phyloP scores from a whole-genome alignment of 2,329 filamentous ascomycete genomes.

The Fusarium sp. region DNA sequence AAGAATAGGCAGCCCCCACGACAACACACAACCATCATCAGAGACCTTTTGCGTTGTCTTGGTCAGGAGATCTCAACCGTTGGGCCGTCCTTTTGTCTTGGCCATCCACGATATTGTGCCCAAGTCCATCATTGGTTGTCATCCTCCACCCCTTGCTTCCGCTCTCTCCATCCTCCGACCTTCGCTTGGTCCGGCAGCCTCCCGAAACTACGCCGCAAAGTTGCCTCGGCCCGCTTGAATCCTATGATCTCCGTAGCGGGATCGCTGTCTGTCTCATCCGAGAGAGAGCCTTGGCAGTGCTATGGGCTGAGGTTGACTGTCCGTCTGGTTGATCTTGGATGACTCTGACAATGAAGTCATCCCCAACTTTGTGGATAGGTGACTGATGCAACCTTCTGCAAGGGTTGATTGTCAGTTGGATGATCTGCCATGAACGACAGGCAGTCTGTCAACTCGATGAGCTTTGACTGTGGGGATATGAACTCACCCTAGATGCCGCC shows the following conservation, averaged over 20 bases:
- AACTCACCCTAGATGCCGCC: not conserved
- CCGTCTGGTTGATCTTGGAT: not conserved
- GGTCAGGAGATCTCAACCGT: slow-evolving; percentile 15
- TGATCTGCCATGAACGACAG: not conserved
- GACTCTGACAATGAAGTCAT: not conserved
- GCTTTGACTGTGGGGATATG: not conserved
- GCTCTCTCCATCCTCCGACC: not conserved
- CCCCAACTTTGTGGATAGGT: not conserved
- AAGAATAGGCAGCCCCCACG: slow-evolving; percentile 15
- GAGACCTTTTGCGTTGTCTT: slow-evolving; percentile 13
- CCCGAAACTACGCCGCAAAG: slow-evolving; percentile 23
- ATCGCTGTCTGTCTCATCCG: not conserved
- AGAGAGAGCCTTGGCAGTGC: slow-evolving; percentile 12
- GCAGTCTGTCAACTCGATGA: not conserved
- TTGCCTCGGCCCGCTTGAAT: slow-evolving; percentile 38
- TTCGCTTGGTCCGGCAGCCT: not conserved
- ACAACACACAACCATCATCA: not conserved
- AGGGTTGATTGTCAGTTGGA: not conserved
- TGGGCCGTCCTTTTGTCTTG: not conserved
- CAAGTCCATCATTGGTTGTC: slow-evolving; percentile 17
- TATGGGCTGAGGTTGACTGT: not conserved
- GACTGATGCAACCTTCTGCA: not conserved
- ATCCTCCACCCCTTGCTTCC: slow-evolving; percentile 9
- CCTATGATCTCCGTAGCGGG: not conserved
- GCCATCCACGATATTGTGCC: not conserved